These are phyloP conservation scores for Tylopilus microsporus DNA, from an alignment of 1,284 basidiomycete genomes.

Conservation along the genomic window DNA sequence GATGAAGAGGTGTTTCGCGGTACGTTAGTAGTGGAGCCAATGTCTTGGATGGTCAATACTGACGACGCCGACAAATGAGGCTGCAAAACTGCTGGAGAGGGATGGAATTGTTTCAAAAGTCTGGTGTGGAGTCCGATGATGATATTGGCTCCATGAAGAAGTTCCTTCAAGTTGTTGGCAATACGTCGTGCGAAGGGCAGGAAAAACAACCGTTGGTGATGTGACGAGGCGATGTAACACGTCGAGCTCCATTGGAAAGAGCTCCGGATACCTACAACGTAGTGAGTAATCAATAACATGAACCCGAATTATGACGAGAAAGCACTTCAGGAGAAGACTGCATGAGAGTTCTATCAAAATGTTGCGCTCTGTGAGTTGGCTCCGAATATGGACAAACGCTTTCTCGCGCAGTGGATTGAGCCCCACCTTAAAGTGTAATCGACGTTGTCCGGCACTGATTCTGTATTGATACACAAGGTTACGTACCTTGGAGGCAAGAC, in stretches of 20 bases:
- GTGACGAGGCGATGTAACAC: background rate
- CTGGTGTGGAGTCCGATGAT: background rate
- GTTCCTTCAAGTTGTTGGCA: background rate
- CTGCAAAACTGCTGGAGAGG: no score
- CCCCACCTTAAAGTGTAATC: background rate
- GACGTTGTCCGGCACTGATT: background rate
- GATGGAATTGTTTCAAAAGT: background rate
- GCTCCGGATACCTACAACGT: background rate
- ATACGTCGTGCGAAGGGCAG: background rate
- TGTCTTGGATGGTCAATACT: no score
- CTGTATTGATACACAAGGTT: background rate
- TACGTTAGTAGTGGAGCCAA: no score
- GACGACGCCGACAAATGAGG: no score
- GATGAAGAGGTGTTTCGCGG: no score
- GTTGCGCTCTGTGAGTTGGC: background rate
- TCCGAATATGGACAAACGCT: background rate
- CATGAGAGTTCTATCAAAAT: background rate
- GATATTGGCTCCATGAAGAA: background rate
- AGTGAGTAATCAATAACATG: no score
- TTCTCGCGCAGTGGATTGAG: no score
- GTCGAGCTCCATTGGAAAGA: background rate
- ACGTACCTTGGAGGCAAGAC: conserved; percentile 25
- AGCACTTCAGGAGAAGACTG: background rate
- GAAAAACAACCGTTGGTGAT: background rate
- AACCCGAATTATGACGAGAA: background rate